phyloP scores from a whole-genome alignment of 495 filamentous ascomycete species.

The Trichocladium uniseriatum region DNA sequence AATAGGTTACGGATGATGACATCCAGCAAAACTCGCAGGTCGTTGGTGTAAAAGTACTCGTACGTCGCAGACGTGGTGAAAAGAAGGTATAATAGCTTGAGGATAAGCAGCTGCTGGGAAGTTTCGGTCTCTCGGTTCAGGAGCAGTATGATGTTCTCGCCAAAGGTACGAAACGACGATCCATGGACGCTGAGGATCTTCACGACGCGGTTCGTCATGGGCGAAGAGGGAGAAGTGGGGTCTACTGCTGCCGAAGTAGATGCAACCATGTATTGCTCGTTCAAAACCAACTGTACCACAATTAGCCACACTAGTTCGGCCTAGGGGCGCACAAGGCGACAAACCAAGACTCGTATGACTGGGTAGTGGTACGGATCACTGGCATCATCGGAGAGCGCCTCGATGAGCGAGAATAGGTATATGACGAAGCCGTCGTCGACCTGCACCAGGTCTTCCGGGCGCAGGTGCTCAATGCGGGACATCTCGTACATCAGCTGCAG shows the following conservation, averaged over 20 bases:
- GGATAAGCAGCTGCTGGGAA: constrained; percentile 82
- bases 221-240: constrained; percentile 35
- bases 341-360: constrained; percentile 83
- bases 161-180: constrained; percentile 80
- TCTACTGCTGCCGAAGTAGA: constrained; percentile 49
- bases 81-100: constrained; percentile 89
- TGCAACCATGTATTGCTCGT: constrained; percentile 95
- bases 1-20: constrained; percentile 94
- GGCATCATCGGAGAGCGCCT: constrained; percentile 77
- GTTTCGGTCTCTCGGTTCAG: constrained; percentile 95
- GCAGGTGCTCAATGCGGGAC: constrained; percentile 81
- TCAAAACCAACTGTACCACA: constrained; percentile 68
- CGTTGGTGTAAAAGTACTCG: constrained; percentile 98
- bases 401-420: constrained; percentile 81
- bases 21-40: constrained; percentile 86
- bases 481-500: constrained; percentile 94
- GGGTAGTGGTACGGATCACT: constrained; percentile 96
- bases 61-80: constrained; percentile 86
- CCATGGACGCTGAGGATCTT: constrained; percentile 77
- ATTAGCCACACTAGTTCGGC: background rate
- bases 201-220: constrained; percentile 86
- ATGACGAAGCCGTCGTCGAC: constrained; percentile 79
- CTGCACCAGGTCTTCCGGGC: constrained; percentile 63
- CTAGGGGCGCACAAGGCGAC: constrained; percentile 10
- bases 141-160: constrained; percentile 93